These are phyloP conservation scores for Dalbergia oliveri DNA, from an alignment of 306 rosid species.

Conservation along the genomic window DNA sequence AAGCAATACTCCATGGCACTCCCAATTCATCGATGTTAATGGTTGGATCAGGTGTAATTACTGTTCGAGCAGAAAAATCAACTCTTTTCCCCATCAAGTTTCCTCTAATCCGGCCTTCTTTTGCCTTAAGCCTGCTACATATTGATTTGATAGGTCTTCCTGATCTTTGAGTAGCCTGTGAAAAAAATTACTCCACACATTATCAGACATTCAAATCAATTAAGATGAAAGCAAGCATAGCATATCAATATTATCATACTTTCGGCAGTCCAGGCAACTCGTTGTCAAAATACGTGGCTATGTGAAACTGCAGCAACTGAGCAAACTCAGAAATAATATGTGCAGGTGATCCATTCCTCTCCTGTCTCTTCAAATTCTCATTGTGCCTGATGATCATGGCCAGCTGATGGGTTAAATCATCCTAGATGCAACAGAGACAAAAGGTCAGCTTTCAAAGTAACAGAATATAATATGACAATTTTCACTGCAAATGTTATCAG, in stretches of 20 bases:
- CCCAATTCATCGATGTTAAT: conserved; percentile 95
- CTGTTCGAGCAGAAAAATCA: conserved; percentile 99
- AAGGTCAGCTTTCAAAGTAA: conserved; percentile 31
- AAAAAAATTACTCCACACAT: conserved; percentile 8
- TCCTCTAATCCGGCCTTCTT: conserved; percentile 99
- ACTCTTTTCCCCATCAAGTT: conserved; percentile 98
- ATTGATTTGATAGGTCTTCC: conserved; percentile 98
- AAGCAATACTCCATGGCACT: conserved; percentile 97
- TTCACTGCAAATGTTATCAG: background rate
- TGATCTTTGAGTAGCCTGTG: conserved; percentile 96
- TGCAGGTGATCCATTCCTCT: conserved; percentile 97
- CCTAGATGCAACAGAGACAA: conserved; percentile 58
- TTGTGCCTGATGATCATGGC: conserved; percentile 99
- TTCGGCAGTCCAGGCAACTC: conserved; percentile 98
- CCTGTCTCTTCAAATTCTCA: conserved; percentile 92
- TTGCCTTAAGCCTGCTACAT: conserved; percentile 99
- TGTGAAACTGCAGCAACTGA: conserved; percentile 94
- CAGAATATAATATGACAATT: background rate
- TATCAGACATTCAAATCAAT: conserved; percentile 1
- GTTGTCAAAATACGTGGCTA: conserved; percentile 95
- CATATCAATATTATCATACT: conserved; percentile 58
- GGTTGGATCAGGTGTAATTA: conserved; percentile 96
- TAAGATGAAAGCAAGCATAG: conserved; percentile 17
- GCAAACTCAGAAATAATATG: conserved; percentile 97
- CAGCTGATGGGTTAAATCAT: conserved; percentile 96